phyloP scores from a whole-genome alignment of 2,329 filamentous ascomycete genomes.

The Exophiala aquamarina region DNA sequence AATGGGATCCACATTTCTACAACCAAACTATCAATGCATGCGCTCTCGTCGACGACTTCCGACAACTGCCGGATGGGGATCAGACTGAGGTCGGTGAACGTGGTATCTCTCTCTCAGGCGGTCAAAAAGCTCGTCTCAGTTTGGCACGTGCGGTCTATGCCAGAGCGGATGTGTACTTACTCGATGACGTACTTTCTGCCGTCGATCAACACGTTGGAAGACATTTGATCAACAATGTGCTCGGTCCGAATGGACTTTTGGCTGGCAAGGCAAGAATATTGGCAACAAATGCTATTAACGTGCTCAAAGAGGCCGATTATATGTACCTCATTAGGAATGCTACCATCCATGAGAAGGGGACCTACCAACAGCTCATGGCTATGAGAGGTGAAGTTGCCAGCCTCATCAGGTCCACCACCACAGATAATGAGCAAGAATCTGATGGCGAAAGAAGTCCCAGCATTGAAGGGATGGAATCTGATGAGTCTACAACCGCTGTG shows the following conservation, averaged over 20 bases:
- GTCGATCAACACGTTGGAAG: constrained; percentile 98
- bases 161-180: constrained; percentile 89
- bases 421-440: constrained; percentile 47
- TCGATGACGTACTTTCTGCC: constrained; percentile 92
- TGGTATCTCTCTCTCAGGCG: constrained; percentile 92
- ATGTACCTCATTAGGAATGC: constrained; percentile 83
- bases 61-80: constrained; percentile 89
- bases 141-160: constrained; percentile 94
- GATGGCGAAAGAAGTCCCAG: constrained; percentile 32
- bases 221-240: constrained; percentile 91
- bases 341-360: constrained; percentile 80
- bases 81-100: constrained; percentile 95
- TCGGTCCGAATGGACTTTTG: constrained; percentile 81
- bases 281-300: constrained; percentile 91
- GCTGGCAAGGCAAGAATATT: constrained; percentile 85
- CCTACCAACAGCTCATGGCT: constrained; percentile 84
- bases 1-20: constrained; percentile 91
- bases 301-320: constrained; percentile 84
- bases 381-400: constrained; percentile 90
- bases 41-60: constrained; percentile 86
- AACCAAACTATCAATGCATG: constrained; percentile 90
- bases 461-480: constrained; percentile 45
- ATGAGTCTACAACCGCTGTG: constrained; percentile 64
- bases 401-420: constrained; percentile 73
- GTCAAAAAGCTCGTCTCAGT: constrained; percentile 91